phyloP scores from a whole-genome alignment of 2,329 filamentous ascomycete species.

The Fusarium sp. region DNA sequence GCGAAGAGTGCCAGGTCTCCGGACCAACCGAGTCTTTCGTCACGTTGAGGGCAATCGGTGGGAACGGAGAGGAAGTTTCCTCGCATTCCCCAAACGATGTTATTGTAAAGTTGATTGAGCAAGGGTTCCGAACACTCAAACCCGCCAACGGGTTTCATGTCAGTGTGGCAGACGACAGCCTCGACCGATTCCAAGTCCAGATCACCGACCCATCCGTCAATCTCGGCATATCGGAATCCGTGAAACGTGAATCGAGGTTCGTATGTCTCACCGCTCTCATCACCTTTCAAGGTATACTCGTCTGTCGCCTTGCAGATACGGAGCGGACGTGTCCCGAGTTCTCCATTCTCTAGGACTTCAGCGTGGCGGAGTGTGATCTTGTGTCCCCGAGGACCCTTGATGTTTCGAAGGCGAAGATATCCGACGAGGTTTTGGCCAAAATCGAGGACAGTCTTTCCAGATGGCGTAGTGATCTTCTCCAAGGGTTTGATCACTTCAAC shows the following conservation, averaged over 20 bases:
- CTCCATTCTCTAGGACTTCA: constrained; percentile 61
- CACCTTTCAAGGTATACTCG: constrained; percentile 10
- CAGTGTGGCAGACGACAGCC: constrained; percentile 55
- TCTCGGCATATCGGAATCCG: constrained; percentile 61
- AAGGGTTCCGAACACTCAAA: constrained; percentile 60
- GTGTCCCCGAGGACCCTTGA: constrained; percentile 49
- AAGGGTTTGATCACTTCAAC: constrained; percentile 15
- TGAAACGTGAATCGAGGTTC: constrained; percentile 62
- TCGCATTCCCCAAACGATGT: constrained; percentile 62
- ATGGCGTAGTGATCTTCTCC: constrained; percentile 44
- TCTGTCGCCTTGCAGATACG: constrained; percentile 29
- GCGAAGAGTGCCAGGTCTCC: constrained; percentile 59
- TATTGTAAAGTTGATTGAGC: constrained; percentile 63
- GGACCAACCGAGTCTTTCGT: constrained; percentile 62
- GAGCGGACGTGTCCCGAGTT: constrained; percentile 48
- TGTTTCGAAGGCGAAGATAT: constrained; percentile 51
- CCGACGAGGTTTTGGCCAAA: constrained; percentile 68
- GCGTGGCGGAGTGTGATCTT: constrained; percentile 59
- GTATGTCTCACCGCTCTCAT: constrained; percentile 45
- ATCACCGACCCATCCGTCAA: constrained; percentile 52
- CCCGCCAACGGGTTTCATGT: constrained; percentile 58
- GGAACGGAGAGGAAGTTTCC: constrained; percentile 65
- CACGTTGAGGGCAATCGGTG: constrained; percentile 64
- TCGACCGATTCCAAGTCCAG: constrained; percentile 27
- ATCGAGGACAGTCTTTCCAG: constrained; percentile 59